Conservation (phyloP, 805 yeast species). For the Wickerhamomyces alni region DNA sequence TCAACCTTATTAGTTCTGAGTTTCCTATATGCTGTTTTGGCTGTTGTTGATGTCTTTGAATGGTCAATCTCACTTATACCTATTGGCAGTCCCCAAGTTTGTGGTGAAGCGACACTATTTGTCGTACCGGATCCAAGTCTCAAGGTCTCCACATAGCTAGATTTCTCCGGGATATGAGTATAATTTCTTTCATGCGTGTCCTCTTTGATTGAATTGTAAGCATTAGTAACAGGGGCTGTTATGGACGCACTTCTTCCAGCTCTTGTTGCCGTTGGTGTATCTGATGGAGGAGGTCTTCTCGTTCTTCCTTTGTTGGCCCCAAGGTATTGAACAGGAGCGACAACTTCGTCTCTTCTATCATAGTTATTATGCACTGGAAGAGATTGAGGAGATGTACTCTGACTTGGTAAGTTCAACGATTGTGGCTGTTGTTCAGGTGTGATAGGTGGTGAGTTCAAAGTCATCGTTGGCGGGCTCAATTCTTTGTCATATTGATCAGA, state of each 20-base stretch:
- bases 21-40: conserved; percentile 12
- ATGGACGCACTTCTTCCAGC: conserved; percentile 31
- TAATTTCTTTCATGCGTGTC: conserved; percentile 4
- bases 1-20: conserved; percentile 28
- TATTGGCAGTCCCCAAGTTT: conserved; percentile 45
- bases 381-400: conserved; percentile 1
- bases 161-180: conserved; percentile 40
- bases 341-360: conserved; percentile 33
- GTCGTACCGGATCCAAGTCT: conserved; percentile 43
- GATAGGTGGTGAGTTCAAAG: neutral
- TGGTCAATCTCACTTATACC: conserved; percentile 45
- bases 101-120: conserved; percentile 40
- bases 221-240: conserved; percentile 9
- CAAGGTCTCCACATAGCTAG: conserved; percentile 41
- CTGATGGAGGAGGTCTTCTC: conserved; percentile 35
- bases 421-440: neutral
- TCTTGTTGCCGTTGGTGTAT: conserved; percentile 27
- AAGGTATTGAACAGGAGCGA: conserved; percentile 25
- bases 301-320: conserved; percentile 6
- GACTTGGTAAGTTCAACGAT: neutral
- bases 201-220: conserved; percentile 14
- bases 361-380: conserved; percentile 8
- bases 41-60: conserved; percentile 8
- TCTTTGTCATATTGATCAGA: neutral
- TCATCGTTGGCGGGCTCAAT: neutral